Evolutionary conservation across 225 moss, liverwort and hornwort species (phyloP), one percentile per base, ranked within the genome.

Genomic region (Polytrichum formosum): DNA sequence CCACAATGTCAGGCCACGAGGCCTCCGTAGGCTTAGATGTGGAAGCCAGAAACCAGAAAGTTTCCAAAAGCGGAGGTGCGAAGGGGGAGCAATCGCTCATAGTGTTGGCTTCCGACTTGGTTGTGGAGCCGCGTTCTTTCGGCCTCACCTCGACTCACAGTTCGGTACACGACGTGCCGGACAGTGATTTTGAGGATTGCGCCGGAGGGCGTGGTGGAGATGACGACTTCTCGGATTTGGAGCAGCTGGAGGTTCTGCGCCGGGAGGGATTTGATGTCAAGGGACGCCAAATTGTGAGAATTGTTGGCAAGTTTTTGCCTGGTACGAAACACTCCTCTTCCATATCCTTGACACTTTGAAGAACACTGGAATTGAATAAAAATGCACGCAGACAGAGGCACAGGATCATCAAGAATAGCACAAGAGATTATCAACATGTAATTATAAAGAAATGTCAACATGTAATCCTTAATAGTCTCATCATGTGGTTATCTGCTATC

Each of bases 271-370:
- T 76, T 23, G 89, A 90, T 63, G 66, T 64, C 54, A 54, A 81
- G 26, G 77, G 73, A 19, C 80, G 89, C 23, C 77, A 72, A 35
- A 77, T 90, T 59, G 81, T 84, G 7, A 76, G 89, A 67, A 82
- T 90, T 65, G 89, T 90, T 28, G 89, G 89, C 59, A 90, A 82
- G 75, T 90, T 75, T 64, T 68, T 90, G 4, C 89, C 89, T 67
- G 81, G 89, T 86, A 75, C 19, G 75, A 29, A 8, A 56, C 5
- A 55, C 30, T 70, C 13, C 21, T 33, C 54, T 66, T 60, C 26
- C 19, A 8, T 28, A 26, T 29, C 30, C n/a, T 37, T 21, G 21
- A 6, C 6, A 58, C 7, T 58, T 6, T 20, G 21, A 23, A 9
- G 21, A n/a, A 58, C 16, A 46, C 46, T 46, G 46, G 16, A 46